Conservation (phyloP, 257 asterid genomes). For the Capsicum pubescens region DNA sequence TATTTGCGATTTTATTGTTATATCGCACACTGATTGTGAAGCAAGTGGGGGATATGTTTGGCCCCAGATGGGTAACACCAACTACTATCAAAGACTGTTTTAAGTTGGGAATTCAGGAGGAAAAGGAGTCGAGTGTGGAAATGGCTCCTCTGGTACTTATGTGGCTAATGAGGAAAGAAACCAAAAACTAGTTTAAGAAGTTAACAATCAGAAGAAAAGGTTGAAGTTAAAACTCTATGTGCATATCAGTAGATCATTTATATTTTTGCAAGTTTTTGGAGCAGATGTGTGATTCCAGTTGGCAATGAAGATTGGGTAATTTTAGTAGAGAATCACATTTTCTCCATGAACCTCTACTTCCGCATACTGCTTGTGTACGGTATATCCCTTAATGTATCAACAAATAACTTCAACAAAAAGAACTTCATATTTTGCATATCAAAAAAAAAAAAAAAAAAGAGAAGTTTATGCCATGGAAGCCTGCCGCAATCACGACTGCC, state of each 20-base stretch:
- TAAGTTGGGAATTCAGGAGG: conserved; percentile 12
- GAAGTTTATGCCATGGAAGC: background rate
- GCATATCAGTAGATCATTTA: conserved; percentile 1
- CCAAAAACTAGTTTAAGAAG: background rate
- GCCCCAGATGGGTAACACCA: background rate
- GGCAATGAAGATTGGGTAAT: background rate
- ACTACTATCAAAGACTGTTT: background rate
- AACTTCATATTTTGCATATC: background rate
- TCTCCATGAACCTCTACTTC: conserved; percentile 1
- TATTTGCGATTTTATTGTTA: background rate
- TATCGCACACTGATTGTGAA: background rate
- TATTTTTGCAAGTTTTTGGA: background rate
- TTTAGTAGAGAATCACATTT: background rate
- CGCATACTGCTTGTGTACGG: background rate
- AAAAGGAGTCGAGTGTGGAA: background rate
- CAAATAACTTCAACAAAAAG: background rate
- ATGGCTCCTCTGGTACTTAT: background rate
- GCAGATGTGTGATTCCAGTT: background rate
- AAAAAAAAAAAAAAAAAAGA: background rate
- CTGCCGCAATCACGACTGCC: conserved; percentile 19
- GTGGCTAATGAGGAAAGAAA: background rate
- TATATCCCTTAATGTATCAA: background rate
- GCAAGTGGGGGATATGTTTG: background rate
- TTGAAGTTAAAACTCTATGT: background rate
- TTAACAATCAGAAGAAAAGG: no score